Evolutionary conservation across 495 filamentous ascomycete species (phyloP), one percentile per base, ranked within the genome.

Genomic region (Aspergillus olivimuriae): DNA sequence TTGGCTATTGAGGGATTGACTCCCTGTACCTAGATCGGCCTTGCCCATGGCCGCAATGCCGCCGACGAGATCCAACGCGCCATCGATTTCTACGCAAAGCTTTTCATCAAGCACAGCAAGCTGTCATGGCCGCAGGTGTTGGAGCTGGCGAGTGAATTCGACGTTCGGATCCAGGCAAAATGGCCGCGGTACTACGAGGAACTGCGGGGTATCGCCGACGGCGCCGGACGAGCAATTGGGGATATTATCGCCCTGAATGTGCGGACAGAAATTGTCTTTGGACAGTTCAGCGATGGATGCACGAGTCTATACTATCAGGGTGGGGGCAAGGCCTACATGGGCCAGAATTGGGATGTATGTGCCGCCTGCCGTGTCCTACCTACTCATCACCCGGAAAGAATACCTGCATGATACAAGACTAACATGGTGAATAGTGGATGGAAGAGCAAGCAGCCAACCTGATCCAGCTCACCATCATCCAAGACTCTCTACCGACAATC

Each of bases 281-380:
- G 34, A 1, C 30, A 24, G 8, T 45, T 45, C 23, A 45, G 34
- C 4, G 43, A 45, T n/a, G 44, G 44, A 15, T 41, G 44, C 18
- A 47, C 44, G 20, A 35, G 36, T 34, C 36, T 47, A 2, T 40
- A 34, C 18, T 47, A 26, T 20, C 34, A 39, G 33, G 37, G n/a
- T 2, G 12, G 20, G 4, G 23, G 39, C 1, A 12, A 39, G n/a
- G 24, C 21, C 4, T 31, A 28, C 15, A 34, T 45, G 2, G 43
- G 33, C 1, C 44, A 46, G 28, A 46, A 46, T n/a, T 46, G 44
- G 44, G 44, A 46, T 40, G 44, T 46, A 18, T n/a, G 44, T 20
- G 16, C 15, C 10, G 31, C 14, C 10, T 23, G 15, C 6, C 11
- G 19, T 11, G n/a, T 5, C 3, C 9, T 7, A n/a, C n/a, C n/a